Evolutionary conservation across 2,329 filamentous ascomycete genomes (phyloP), one percentile per base, ranked within the genome.

Genomic region (Aspergillus hortae): DNA sequence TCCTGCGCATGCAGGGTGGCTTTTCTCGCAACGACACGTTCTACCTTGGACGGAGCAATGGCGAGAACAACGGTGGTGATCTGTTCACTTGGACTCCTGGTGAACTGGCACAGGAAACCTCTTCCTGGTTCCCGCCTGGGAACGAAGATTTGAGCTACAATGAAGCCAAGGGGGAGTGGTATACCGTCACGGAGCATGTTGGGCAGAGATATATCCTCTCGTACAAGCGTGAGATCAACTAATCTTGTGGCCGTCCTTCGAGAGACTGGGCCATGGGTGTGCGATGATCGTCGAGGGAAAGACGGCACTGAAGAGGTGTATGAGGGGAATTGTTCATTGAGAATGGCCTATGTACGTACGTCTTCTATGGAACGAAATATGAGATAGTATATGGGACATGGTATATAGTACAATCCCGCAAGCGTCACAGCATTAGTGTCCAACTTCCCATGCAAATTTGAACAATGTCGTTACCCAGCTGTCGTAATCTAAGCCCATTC

Each of bases 71-170:
- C 19, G 54, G 57, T 2, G 67, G 68, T 25, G 68, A 72, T 50
- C 48, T 72, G 25, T 68, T 60, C 32, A 64, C 59, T 6, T 72
- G 68, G 68, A 46, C 61, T 9, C 61, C 66, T 1, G 70, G 68
- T 1, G 53, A 55, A 15, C 12, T 6, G 25, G 4, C 54, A 42
- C 7, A 30, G 27, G 6, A 21, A 19, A 23, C 11, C 19, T 23
- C 15, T 9, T 42, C 40, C 2, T 42, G 61, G 42, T 58, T 65
- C 4, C 67, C 65, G 6, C 57, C 57, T 1, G 62, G 66, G 4
- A 59, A 67, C 25, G 67, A 72, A 54, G 69, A 72, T 45, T 21
- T 70, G 55, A 69, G 62, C 44, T 71, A 63, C 48, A 64, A 71
- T 53, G 61, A 63, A 11, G 55, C 53, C 2, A 53, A 46, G 11